These are phyloP conservation scores for Alternaria solani DNA, from an alignment of 2,329 filamentous ascomycete species.

Conservation along the genomic window DNA sequence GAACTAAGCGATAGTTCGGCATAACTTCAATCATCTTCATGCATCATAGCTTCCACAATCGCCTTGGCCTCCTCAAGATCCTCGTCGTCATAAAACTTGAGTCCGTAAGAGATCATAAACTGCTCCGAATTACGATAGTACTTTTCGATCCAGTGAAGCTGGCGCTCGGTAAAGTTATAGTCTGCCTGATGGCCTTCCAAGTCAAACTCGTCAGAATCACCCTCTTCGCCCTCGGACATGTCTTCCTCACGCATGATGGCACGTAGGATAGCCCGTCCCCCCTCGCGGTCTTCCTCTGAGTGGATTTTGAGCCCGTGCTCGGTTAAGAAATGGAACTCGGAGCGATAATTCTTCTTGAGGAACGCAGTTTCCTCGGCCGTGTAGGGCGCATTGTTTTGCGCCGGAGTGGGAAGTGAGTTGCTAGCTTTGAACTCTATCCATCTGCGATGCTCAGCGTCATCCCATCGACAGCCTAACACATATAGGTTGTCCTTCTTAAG, in stretches of 20 bases:
- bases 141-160: constrained; percentile 21
- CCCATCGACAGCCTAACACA: neutral
- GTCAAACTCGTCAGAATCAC: constrained; percentile 5
- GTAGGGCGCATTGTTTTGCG: constrained; percentile 1
- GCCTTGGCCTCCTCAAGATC: constrained; percentile 20
- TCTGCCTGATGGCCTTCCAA: constrained; percentile 17
- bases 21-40: constrained; percentile 2
- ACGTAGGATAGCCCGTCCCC: constrained; percentile 44
- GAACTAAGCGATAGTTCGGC: neutral
- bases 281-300: constrained; percentile 50
- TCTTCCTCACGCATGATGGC: constrained; percentile 17
- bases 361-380: constrained; percentile 45
- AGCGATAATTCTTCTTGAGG: constrained; percentile 45
- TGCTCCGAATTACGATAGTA: constrained; percentile 20
- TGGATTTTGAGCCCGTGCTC: constrained; percentile 44
- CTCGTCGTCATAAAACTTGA: constrained; percentile 25
- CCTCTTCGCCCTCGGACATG: constrained; percentile 2
- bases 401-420: neutral
- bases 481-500: neutral
- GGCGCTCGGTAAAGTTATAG: constrained; percentile 13
- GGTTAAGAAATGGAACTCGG: constrained; percentile 48
- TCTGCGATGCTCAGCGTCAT: neutral
- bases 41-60: constrained; percentile 14
- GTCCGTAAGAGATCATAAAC: constrained; percentile 21
- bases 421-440: neutral